Percentiles rank a stretch among this genome's conserved stretches.
These are phyloP conservation scores for Aspergillus versicolor DNA, from an alignment of 2,329 filamentous ascomycete genomes.

Conservation along the genomic window DNA sequence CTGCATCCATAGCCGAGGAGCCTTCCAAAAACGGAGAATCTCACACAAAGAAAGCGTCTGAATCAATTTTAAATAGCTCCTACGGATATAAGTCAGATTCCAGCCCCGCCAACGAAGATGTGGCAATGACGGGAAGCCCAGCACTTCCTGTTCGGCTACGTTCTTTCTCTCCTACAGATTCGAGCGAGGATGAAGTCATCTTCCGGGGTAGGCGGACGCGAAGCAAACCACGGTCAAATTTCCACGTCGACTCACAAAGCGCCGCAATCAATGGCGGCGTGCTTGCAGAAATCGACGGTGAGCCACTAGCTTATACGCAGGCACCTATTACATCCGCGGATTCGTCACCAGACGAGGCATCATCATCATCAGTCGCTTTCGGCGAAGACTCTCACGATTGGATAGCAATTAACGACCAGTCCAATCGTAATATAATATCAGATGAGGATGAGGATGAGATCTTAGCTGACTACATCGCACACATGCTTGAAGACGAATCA, in stretches of 20 bases:
- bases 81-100: conserved; percentile 3
- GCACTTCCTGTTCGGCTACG: conserved; percentile 27
- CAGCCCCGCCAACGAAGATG: background rate
- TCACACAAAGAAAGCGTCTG: background rate
- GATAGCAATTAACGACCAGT: background rate
- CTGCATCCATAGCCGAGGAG: background rate
- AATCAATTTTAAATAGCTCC: background rate
- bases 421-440: conserved; percentile 29
- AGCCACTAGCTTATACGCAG: background rate
- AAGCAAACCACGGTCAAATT: conserved; percentile 11
- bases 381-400: background rate
- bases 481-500: conserved; percentile 32
- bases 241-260: background rate
- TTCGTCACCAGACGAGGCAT: background rate
- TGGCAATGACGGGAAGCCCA: background rate
- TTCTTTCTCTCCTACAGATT: conserved; percentile 51
- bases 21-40: background rate
- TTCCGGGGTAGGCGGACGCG: conserved; percentile 37
- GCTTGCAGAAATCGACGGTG: background rate
- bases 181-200: conserved; percentile 64
- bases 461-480: conserved; percentile 42
- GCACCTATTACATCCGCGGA: background rate
- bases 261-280: background rate
- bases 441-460: conserved; percentile 50
- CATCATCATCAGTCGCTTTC: background rate